A percentile compares a stretch with the other conserved stretches of the same genome.
phyloP scores from a whole-genome alignment of 345 rosid genomes.

The Punica granatum region DNA sequence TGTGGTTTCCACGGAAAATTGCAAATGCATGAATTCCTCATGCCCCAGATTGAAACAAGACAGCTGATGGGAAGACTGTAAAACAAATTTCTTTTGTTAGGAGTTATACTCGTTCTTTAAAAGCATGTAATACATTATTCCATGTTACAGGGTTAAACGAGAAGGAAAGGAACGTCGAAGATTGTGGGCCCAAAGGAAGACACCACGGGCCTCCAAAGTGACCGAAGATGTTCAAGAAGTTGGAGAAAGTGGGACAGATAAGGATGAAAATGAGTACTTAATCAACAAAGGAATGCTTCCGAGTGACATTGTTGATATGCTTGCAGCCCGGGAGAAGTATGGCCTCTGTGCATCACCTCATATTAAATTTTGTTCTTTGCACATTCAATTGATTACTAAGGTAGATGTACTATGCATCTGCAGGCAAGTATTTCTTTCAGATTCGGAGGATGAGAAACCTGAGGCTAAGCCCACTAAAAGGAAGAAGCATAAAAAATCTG shows the following conservation, averaged over 20 bases:
- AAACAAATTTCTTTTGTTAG: neutral
- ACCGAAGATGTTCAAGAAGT: constrained; percentile 20
- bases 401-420: constrained; percentile 3
- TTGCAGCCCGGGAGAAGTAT: constrained; percentile 78
- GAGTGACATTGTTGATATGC: constrained; percentile 56
- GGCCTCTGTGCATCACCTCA: neutral
- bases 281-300: constrained; percentile 68
- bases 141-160: constrained; percentile 34
- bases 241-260: constrained; percentile 28
- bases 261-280: constrained; percentile 21
- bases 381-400: constrained; percentile 12
- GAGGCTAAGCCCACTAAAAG: constrained; percentile 28
- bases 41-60: neutral
- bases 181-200: constrained; percentile 55
- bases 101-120: neutral
- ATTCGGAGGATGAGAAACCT: constrained; percentile 50
- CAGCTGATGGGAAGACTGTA: neutral
- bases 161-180: constrained; percentile 75
- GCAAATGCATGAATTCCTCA: neutral
- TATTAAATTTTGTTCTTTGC: neutral
- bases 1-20: neutral
- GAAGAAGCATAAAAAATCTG: constrained; percentile 59
- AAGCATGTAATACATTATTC: neutral
- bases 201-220: constrained; percentile 31
- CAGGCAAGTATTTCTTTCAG: constrained; percentile 56